phyloP scores from a whole-genome alignment of 2,329 filamentous ascomycete genomes.

The Sphaerostilbella broomeana region DNA sequence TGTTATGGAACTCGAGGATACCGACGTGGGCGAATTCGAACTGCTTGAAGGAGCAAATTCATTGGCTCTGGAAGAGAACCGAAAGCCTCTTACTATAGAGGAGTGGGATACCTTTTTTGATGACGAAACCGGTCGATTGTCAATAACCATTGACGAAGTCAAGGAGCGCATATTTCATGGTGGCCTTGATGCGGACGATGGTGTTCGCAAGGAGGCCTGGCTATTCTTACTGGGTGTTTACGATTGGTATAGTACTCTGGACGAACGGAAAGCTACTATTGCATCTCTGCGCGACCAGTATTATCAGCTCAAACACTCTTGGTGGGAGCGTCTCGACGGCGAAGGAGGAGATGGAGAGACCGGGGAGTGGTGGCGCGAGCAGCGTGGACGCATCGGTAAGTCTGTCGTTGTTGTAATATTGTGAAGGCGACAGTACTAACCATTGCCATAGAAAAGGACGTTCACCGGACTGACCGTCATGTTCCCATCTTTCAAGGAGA shows the following conservation, averaged over 20 bases:
- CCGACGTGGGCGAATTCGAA: conserved; percentile 92
- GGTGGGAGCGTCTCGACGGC: conserved; percentile 93
- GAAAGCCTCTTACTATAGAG: conserved; percentile 68
- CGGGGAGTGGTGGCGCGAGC: conserved; percentile 95
- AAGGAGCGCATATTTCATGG: conserved; percentile 98
- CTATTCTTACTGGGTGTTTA: conserved; percentile 87
- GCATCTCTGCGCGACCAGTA: conserved; percentile 90
- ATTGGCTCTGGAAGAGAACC: conserved; percentile 67
- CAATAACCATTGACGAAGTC: conserved; percentile 81
- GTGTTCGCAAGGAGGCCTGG: conserved; percentile 94
- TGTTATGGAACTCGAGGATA: conserved; percentile 88
- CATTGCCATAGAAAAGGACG: conserved; percentile 76
- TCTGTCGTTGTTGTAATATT: conserved; percentile 10
- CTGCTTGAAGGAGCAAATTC: conserved; percentile 74
- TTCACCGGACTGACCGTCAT: conserved; percentile 90
- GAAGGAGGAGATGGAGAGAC: conserved; percentile 72
- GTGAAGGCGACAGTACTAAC: conserved; percentile 15
- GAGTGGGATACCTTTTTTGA: conserved; percentile 96
- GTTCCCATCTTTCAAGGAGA: conserved; percentile 95
- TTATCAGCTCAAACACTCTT: conserved; percentile 83
- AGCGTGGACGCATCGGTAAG: conserved; percentile 87
- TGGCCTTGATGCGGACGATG: conserved; percentile 80
- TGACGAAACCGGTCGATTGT: conserved; percentile 61
- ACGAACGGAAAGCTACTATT: conserved; percentile 76
- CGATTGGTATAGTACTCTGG: conserved; percentile 82